Evolutionary conservation across 768 basidiomycete species (phyloP).

Genomic region (Amanita muscaria): DNA sequence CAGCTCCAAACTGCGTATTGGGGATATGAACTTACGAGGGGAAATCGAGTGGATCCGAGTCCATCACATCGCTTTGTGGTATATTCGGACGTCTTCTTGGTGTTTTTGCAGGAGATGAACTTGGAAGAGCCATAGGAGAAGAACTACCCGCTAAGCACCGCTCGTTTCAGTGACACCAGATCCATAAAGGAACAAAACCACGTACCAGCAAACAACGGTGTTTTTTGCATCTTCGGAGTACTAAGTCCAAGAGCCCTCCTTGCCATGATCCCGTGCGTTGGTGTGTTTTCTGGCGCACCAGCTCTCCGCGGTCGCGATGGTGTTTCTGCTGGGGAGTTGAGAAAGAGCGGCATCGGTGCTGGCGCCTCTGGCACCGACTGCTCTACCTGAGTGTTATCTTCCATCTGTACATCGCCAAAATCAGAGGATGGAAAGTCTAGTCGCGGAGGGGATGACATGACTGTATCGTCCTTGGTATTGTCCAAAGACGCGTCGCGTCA

Average conservation of each 20-base stretch:
- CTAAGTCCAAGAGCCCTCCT: slow-evolving; percentile 46
- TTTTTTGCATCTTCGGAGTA: slow-evolving; percentile 39
- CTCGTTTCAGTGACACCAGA: slow-evolving; percentile 7
- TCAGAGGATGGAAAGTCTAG: slow-evolving; percentile 62
- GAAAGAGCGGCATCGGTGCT: slow-evolving; percentile 39
- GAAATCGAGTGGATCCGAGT: slow-evolving; percentile 64
- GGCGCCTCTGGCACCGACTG: slow-evolving; percentile 36
- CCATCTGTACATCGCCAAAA: slow-evolving; percentile 48
- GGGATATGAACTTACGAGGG: slow-evolving; percentile 32
- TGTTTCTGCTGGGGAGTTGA: slow-evolving; percentile 42
- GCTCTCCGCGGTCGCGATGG: slow-evolving; percentile 32
- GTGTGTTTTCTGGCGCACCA: slow-evolving; percentile 35
- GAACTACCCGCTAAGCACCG: slow-evolving; percentile 41
- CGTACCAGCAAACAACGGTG: slow-evolving; percentile 45
- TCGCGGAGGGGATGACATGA: slow-evolving; percentile 58
- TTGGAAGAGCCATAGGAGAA: slow-evolving; percentile 56
- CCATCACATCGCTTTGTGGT: slow-evolving; percentile 30
- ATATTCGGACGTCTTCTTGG: slow-evolving; percentile 28
- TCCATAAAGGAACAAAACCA: slow-evolving; percentile 6
- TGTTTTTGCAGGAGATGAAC: slow-evolving; percentile 49
- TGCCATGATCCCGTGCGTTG: slow-evolving; percentile 37
- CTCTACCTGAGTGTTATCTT: slow-evolving; percentile 21
- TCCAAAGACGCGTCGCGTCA: slow-evolving; percentile 31
- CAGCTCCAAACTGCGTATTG: background rate
- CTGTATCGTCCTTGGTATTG: background rate